Evolutionary conservation across 2,329 filamentous ascomycete genomes (phyloP), one percentile per base, ranked within the genome.

Genomic region (Pestalotiopsis sp.): DNA sequence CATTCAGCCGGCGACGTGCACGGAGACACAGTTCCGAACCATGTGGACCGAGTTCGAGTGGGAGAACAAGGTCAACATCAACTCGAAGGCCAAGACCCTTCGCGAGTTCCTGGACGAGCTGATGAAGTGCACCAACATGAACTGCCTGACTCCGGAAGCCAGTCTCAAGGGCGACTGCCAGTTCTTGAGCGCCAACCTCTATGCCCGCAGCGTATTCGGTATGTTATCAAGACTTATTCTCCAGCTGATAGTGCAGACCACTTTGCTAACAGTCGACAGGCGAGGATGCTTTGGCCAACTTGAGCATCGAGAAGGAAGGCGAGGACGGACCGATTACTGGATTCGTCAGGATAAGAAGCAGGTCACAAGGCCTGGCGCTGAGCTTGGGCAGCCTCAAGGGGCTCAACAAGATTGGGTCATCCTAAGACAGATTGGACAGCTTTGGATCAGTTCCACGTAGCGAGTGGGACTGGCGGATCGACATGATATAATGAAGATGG

Each of bases 31-130:
- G 77, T 99, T 99, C 90, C 90, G 96, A 69, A 97, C 94, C n/a
- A 99, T 99, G 96, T 99, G 96, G 96, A 99, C 96, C 48, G 96
- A 99, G 78, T 99, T 99, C 73, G 96, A 99, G 79, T 99, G 96
- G 96, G 96, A 99, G 86, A 99, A 99, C 84, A 99, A 99, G 88
- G 95, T 99, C 81, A 99, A 99, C 83, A 98, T 99, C 83, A 98
- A 98, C 82, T 97, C 93, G 71, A 98, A 98, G 86, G 94, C 93
- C 73, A 97, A 95, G 84, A 92, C 89, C 35, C 85, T 99, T 69
- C 89, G 95, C 63, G 94, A 97, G 22, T 99, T 99, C 88, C 83
- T 99, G 71, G 91, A 93, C 73, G 92, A 97, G 78, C 85, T 99
- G 69, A 98, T 98, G 96, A 94, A 94, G 70, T 95, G 92, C 79